Evolutionary conservation across 139 green algal genomes (phyloP).

Genomic region (Micractinium conductrix): DNA sequence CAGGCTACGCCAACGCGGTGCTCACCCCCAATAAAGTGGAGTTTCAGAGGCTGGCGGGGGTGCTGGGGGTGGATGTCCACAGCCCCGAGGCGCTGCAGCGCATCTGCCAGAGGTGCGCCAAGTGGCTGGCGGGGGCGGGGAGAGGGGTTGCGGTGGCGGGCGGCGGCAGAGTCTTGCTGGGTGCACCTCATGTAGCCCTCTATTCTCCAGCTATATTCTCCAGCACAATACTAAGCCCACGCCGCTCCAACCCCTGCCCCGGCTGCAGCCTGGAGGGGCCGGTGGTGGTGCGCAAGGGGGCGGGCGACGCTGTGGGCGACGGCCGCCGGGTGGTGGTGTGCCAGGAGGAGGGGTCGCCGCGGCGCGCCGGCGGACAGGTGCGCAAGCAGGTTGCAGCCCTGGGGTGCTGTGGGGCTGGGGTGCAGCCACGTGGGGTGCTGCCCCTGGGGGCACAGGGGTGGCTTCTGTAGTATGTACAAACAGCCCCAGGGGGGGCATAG

Average conservation of each 20-base stretch:
- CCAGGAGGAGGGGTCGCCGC: constrained; percentile 49
- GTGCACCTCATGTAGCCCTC: no score
- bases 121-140: neutral
- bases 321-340: constrained; percentile 26
- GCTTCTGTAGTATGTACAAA: no score
- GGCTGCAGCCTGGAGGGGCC: constrained; percentile 53
- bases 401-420: no score
- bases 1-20: constrained; percentile 49
- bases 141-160: neutral
- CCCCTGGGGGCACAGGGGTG: no score
- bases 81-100: constrained; percentile 8
- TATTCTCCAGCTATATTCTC: no score
- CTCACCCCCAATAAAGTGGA: constrained; percentile 72
- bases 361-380: constrained; percentile 70
- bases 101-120: constrained; percentile 16
- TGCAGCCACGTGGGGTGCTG: no score
- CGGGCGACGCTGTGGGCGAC: constrained; percentile 47
- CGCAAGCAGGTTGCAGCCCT: no score
- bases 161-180: no score
- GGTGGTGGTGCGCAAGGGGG: constrained; percentile 58
- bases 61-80: constrained; percentile 40
- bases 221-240: no score
- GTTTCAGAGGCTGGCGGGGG: constrained; percentile 52
- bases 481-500: no score
- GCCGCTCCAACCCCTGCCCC: no score